Percentiles rank a stretch among this genome's conserved stretches.
phyloP scores from a whole-genome alignment of 345 rosid genomes.

The Leavenworthia alabamica region DNA sequence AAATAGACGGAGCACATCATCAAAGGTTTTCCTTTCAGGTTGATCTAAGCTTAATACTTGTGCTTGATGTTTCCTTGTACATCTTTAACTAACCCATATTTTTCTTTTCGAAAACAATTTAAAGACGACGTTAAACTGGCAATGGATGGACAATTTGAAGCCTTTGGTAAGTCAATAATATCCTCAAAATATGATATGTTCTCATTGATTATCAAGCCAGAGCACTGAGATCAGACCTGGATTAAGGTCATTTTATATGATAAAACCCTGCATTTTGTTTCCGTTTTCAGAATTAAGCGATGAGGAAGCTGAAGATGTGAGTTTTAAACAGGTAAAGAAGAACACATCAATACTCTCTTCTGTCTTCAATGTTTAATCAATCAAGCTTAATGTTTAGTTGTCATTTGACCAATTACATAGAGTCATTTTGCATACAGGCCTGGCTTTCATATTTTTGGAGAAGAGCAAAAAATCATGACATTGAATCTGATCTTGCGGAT shows the following conservation, averaged over 20 bases:
- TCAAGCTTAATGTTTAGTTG: not conserved
- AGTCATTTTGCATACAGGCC: conserved; percentile 42
- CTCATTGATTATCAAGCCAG: not conserved
- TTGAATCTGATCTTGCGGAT: conserved; percentile 70
- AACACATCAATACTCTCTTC: not conserved
- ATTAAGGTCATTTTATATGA: conserved; percentile 4
- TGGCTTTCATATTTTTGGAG: conserved; percentile 90
- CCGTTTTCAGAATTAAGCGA: conserved; percentile 56
- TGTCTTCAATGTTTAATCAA: not conserved
- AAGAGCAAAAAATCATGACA: conserved; percentile 59
- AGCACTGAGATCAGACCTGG: not conserved
- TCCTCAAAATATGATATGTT: not conserved
- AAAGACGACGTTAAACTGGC: conserved; percentile 63
- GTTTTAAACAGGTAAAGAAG: conserved; percentile 65
- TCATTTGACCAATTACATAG: conserved; percentile 1
- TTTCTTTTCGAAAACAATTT: not conserved
- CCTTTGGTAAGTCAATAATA: conserved; percentile 47
- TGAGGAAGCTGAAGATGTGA: conserved; percentile 74
- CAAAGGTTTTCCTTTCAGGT: conserved; percentile 44
- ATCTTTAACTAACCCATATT: conserved; percentile 4
- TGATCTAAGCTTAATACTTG: not conserved
- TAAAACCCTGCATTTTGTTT: not conserved
- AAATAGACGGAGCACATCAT: conserved; percentile 36
- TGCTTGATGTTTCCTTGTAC: not conserved
- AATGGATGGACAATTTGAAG: conserved; percentile 60